These are phyloP conservation scores for Xylaria sp. DNA, from an alignment of 2,329 filamentous ascomycete species.

Conservation along the genomic window DNA sequence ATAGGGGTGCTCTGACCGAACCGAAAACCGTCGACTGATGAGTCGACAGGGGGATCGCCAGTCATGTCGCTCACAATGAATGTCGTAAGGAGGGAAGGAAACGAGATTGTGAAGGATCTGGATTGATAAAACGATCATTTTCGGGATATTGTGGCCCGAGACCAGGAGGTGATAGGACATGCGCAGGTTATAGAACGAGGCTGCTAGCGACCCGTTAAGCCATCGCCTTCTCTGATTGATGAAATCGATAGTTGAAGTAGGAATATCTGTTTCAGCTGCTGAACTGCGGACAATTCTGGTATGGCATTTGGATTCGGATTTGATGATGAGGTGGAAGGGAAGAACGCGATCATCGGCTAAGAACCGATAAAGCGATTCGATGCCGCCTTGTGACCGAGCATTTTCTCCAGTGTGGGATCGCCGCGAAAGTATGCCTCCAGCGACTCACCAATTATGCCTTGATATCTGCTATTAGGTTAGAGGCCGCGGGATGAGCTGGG, in stretches of 20 bases:
- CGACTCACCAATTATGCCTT: not conserved
- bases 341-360: not conserved
- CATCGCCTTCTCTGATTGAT: not conserved
- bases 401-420: not conserved
- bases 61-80: not conserved
- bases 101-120: not conserved
- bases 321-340: not conserved
- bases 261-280: not conserved
- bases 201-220: not conserved
- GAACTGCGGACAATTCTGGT: not conserved
- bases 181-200: not conserved
- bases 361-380: not conserved
- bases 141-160: not conserved
- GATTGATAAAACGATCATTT: not conserved
- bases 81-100: not conserved
- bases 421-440: not conserved
- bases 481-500: not conserved
- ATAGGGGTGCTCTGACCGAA: not conserved
- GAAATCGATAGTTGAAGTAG: not conserved
- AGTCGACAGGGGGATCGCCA: not conserved
- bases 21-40: not conserved
- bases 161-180: not conserved
- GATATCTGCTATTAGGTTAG: not conserved
- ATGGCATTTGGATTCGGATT: not conserved
- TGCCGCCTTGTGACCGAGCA: not conserved